phyloP scores from a whole-genome alignment of 805 yeast genomes.

The Cyberlindnera saturnus region DNA sequence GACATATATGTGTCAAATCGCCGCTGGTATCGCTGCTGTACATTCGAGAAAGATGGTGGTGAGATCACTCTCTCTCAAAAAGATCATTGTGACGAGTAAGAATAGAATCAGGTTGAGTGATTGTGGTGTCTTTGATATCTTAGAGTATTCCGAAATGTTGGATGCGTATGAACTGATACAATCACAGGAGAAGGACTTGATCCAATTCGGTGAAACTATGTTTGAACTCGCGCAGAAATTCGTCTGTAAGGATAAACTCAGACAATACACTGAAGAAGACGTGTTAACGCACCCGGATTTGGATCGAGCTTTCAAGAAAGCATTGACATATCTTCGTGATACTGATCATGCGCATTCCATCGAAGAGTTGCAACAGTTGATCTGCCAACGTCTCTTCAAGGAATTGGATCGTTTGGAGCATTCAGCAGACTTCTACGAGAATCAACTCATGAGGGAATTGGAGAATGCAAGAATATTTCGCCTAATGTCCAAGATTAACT shows the following conservation, averaged over 20 bases:
- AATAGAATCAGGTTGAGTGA: constrained; percentile 68
- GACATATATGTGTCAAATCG: constrained; percentile 70
- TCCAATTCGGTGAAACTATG: constrained; percentile 53
- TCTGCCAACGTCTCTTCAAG: constrained; percentile 40
- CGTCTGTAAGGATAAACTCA: constrained; percentile 1
- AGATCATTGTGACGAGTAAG: constrained; percentile 66
- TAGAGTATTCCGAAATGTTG: constrained; percentile 34
- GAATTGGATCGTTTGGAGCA: constrained; percentile 45
- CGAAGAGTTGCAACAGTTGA: constrained; percentile 30
- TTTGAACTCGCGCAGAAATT: constrained; percentile 34
- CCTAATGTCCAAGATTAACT: constrained; percentile 73
- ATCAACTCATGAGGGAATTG: constrained; percentile 60
- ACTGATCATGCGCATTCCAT: constrained; percentile 17
- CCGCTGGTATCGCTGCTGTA: constrained; percentile 58
- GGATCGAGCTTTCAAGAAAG: constrained; percentile 40
- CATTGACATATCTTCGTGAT: constrained; percentile 33
- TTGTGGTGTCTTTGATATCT: constrained; percentile 65
- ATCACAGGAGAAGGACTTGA: constrained; percentile 51
- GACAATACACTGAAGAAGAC: constrained; percentile 7
- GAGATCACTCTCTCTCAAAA: constrained; percentile 56
- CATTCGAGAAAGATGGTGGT: constrained; percentile 64
- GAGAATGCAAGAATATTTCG: constrained; percentile 88
- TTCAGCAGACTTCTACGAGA: constrained; percentile 52
- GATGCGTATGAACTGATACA: constrained; percentile 13
- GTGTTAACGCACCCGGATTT: constrained; percentile 27